phyloP scores from a whole-genome alignment of 257 asterid genomes.

The Capsicum baccatum region DNA sequence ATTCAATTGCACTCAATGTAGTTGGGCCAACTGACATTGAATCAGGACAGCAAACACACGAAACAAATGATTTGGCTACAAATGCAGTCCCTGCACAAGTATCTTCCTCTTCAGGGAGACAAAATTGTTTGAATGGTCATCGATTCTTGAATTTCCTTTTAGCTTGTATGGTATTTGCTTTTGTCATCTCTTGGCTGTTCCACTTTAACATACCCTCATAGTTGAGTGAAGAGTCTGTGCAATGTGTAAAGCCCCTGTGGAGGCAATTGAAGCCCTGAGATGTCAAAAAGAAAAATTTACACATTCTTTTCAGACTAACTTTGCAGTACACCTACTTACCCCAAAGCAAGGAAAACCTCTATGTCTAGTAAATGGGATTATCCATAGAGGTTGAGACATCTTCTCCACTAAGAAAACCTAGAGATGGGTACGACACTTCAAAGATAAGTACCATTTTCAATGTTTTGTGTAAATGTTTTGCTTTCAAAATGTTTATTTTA shows the following conservation, averaged over 20 bases:
- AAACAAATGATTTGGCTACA: slow-evolving; percentile 36
- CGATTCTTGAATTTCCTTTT: slow-evolving; percentile 74
- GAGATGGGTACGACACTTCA: background rate
- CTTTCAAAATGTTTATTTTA: background rate
- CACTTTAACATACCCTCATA: slow-evolving; percentile 80
- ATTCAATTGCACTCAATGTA: slow-evolving; percentile 78
- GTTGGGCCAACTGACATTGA: slow-evolving; percentile 63
- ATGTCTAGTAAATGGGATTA: background rate
- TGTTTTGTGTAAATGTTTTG: background rate
- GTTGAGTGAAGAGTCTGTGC: background rate
- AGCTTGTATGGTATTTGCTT: slow-evolving; percentile 88
- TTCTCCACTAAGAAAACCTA: background rate
- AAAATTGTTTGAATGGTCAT: slow-evolving; percentile 70
- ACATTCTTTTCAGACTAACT: background rate
- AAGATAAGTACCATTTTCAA: background rate
- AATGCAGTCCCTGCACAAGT: slow-evolving; percentile 37
- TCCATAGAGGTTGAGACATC: background rate
- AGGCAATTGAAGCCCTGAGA: no score
- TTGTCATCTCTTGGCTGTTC: slow-evolving; percentile 91
- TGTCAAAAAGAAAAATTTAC: background rate
- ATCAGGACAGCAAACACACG: slow-evolving; percentile 51
- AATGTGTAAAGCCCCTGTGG: background rate
- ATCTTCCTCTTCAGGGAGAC: slow-evolving; percentile 37
- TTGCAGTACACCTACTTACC: background rate
- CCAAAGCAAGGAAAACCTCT: background rate